Evolutionary conservation across 129 eudicot genomes (phyloP).

Genomic region (Saussurea involucrata): DNA sequence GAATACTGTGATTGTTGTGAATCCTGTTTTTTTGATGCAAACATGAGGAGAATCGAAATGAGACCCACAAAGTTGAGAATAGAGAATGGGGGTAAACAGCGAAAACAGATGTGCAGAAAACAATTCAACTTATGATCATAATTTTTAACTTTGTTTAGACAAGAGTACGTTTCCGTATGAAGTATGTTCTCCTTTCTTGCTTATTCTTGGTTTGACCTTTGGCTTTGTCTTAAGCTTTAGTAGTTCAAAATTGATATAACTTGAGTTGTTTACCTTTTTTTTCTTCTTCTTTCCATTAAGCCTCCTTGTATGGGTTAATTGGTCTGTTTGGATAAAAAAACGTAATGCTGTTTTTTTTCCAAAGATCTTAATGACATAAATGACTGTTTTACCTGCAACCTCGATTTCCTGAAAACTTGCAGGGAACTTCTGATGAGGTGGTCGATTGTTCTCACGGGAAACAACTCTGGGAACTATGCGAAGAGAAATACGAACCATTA

Average conservation of each 20-base stretch:
- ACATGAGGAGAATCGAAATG: no score
- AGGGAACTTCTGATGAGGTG: conserved; percentile 90
- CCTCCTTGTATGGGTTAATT: background rate
- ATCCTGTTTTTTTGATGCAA: no score
- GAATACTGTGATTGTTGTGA: background rate
- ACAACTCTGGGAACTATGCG: conserved; percentile 73
- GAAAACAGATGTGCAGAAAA: no score
- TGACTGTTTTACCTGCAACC: background rate
- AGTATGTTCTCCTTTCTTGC: no score
- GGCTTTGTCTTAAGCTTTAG: background rate
- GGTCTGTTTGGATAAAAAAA: no score
- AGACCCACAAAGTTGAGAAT: no score
- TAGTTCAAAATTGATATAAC: no score
- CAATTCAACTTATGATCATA: no score
- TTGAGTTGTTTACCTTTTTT: no score
- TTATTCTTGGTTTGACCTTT: conserved; percentile 10
- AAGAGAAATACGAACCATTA: conserved; percentile 78
- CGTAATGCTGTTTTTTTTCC: background rate
- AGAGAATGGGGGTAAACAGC: no score
- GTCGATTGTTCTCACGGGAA: conserved; percentile 80
- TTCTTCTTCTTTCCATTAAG: no score
- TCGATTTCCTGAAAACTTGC: conserved; percentile 10
- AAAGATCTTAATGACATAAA: background rate
- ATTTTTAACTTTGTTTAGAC: background rate
- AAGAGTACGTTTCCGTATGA: background rate